A percentile compares a stretch with the other conserved stretches of the same genome.
Conservation (phyloP, 2,329 filamentous ascomycete species). For the Trichoderma aggressivum region DNA sequence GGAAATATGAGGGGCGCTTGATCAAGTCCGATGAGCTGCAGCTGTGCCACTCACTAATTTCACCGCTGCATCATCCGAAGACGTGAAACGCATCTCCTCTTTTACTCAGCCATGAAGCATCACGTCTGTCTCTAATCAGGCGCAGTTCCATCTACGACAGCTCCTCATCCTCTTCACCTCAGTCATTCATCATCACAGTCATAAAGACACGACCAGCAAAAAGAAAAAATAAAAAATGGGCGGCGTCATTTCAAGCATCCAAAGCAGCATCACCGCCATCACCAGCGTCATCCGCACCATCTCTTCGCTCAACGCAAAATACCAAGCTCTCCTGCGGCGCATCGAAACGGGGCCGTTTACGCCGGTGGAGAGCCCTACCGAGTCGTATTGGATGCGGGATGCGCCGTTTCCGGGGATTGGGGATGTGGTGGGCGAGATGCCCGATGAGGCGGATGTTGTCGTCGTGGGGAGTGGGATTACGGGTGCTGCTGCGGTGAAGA, state of each 20-base stretch:
- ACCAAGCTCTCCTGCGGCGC: conserved; percentile 31
- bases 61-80: neutral
- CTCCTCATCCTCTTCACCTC: neutral
- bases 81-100: neutral
- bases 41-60: neutral
- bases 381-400: conserved; percentile 45
- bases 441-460: conserved; percentile 43
- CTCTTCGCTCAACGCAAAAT: conserved; percentile 27
- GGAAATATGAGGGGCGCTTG: too few species aligned
- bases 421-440: conserved; percentile 33
- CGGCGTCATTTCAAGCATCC: conserved; percentile 30
- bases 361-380: conserved; percentile 41
- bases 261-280: conserved; percentile 24
- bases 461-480: conserved; percentile 56
- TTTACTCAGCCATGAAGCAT: neutral
- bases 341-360: conserved; percentile 36
- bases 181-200: neutral
- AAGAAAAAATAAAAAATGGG: too few species aligned
- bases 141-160: neutral
- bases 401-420: conserved; percentile 43
- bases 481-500: conserved; percentile 34
- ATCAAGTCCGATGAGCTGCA: neutral
- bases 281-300: conserved; percentile 27
- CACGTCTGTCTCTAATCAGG: neutral
- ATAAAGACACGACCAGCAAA: neutral